A percentile compares a stretch with the other conserved stretches of the same genome.
phyloP scores from a whole-genome alignment of 2,329 filamentous ascomycete species.

The Escovopsis sp. region DNA sequence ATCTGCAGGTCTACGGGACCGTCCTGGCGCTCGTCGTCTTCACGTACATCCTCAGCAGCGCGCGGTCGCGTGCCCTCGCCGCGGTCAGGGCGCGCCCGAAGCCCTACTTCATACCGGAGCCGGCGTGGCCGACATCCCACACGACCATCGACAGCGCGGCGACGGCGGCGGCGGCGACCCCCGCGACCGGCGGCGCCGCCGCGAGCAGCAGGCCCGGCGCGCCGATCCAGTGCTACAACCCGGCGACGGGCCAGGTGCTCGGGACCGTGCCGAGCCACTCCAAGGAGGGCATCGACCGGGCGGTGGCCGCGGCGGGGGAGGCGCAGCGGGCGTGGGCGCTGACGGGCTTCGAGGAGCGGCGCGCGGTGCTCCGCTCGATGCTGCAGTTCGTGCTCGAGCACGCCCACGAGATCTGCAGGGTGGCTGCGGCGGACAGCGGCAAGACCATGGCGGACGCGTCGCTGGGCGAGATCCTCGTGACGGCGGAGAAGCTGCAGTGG shows the following conservation, averaged over 20 bases:
- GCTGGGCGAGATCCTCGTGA: slow-evolving; percentile 89
- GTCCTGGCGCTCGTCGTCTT: slow-evolving; percentile 8
- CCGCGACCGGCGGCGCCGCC: slow-evolving; percentile 32
- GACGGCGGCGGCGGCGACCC: slow-evolving; percentile 43
- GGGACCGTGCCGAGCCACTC: slow-evolving; percentile 67
- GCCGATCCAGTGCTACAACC: slow-evolving; percentile 72
- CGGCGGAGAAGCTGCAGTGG: slow-evolving; percentile 88
- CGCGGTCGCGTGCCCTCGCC: slow-evolving; percentile 7
- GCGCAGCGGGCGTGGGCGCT: slow-evolving; percentile 67
- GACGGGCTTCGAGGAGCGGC: slow-evolving; percentile 64
- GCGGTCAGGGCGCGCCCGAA: slow-evolving; percentile 27
- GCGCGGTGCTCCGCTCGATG: slow-evolving; percentile 66
- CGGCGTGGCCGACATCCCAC: slow-evolving; percentile 44
- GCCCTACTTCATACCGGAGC: slow-evolving; percentile 45
- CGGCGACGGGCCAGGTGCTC: slow-evolving; percentile 75
- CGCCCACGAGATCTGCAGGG: slow-evolving; percentile 71
- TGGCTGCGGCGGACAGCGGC: slow-evolving; percentile 82
- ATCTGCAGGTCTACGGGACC: too few relatives aligned
- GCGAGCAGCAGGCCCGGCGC: slow-evolving; percentile 52
- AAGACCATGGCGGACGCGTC: slow-evolving; percentile 93
- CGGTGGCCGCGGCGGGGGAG: slow-evolving; percentile 54
- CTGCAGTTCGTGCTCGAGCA: slow-evolving; percentile 75
- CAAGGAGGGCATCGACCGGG: slow-evolving; percentile 61
- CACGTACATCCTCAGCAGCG: slow-evolving; percentile 15
- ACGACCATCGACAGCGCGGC: slow-evolving; percentile 37